These are phyloP conservation scores for Scutellaria baicalensis DNA, from an alignment of 257 asterid genomes.

Conservation along the genomic window DNA sequence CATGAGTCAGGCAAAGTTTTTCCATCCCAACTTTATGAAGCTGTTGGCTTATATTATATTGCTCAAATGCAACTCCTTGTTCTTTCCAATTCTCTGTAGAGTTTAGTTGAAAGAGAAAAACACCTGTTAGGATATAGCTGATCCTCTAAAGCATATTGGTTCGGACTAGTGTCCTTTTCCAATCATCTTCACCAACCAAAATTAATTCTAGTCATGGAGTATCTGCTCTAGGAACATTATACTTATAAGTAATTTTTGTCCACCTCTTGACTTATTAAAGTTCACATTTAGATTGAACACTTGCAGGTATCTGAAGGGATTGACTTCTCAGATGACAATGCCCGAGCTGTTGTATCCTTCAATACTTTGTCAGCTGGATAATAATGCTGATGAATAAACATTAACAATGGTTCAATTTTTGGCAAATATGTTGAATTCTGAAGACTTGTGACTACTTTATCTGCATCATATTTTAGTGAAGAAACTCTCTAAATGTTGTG, in stretches of 20 bases:
- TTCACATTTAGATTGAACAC: slow-evolving; percentile 6
- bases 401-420: neutral
- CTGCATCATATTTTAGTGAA: slow-evolving; percentile 1
- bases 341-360: slow-evolving; percentile 97
- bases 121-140: neutral
- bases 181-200: neutral
- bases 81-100: neutral
- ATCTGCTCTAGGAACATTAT: neutral
- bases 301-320: slow-evolving; percentile 97
- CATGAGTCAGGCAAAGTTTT: neutral
- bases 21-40: neutral
- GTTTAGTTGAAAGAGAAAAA: neutral
- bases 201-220: neutral
- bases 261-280: neutral
- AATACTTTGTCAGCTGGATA: neutral
- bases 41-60: neutral
- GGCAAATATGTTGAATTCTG: neutral
- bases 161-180: neutral
- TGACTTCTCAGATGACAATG: slow-evolving; percentile 95
- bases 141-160: neutral
- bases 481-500: neutral
- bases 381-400: slow-evolving; percentile 10
- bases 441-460: neutral
- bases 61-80: neutral
- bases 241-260: neutral